phyloP scores from a whole-genome alignment of 2,329 filamentous ascomycete genomes.

The Mollisia scopiformis region DNA sequence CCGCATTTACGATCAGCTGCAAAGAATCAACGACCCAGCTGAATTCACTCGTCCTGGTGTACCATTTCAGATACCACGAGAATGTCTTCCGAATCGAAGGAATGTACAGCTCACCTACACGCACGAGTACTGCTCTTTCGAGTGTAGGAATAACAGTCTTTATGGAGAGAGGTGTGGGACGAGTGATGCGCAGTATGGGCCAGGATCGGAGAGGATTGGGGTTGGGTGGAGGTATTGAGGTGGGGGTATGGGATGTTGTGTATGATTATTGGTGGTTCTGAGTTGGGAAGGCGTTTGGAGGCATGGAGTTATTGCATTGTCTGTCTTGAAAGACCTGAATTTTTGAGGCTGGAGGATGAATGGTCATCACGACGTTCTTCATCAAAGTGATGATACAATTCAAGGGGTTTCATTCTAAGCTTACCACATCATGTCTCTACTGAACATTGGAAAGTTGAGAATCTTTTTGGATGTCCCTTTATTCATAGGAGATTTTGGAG shows the following conservation, averaged over 20 bases:
- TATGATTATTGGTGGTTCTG: not conserved
- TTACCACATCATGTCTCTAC: too few species aligned
- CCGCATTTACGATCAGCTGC: conserved; percentile 34
- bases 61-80: conserved; percentile 32
- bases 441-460: too few species aligned
- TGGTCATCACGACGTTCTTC: too few species aligned
- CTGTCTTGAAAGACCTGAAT: not conserved
- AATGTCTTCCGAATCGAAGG: conserved; percentile 29
- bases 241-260: not conserved
- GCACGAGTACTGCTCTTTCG: conserved; percentile 29
- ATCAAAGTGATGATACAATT: too few species aligned
- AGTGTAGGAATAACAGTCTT: conserved; percentile 35
- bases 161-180: conserved; percentile 30
- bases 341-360: not conserved
- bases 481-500: too few species aligned
- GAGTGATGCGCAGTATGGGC: conserved; percentile 32
- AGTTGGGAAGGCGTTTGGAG: not conserved
- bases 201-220: conserved; percentile 33
- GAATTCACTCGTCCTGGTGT: conserved; percentile 21
- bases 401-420: too few species aligned
- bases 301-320: not conserved
- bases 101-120: conserved; percentile 26
- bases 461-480: too few species aligned
- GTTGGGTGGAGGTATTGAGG: conserved; percentile 34
- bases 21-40: conserved; percentile 35